Base-by-base conservation (phyloP, 257 asterid species). In the Solanum arcanum region DNA sequence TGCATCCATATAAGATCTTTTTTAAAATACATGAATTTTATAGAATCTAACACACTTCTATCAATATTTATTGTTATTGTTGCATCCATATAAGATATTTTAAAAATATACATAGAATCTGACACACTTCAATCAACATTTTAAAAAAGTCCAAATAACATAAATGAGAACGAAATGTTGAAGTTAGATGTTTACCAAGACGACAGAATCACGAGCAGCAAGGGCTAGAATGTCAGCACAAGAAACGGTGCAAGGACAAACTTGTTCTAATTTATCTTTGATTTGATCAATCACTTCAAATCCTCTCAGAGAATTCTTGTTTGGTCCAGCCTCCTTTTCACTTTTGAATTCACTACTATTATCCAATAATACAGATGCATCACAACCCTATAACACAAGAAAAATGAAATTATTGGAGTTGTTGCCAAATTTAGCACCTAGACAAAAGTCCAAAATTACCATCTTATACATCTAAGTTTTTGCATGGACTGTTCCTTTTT, bases 261-360 rank as follows among this genome's bases (percentile, higher is more conserved):
- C 39, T 68, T 68, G 39, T 68, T 68, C 75, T 68, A 68, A 27
- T 68, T 68, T 27, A 68, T 39, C 75, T 68, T 68, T 68, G 75
- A 68, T 14, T 68, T 68, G 12, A 68, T 68, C 75, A 27, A 68
- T 68, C 21, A 68, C 75, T 68, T 68, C 39, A 37, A 91, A 94
- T 88, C 98, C 98, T 56, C 96, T 92, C 4, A 94, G 9, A 6
- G 98, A 96, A 46, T 92, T 93, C 81, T 91, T 94, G 93, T 94
- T 96, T 9, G 98, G 98, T 42, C 90, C 90, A 2, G 98, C 89
- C 70, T 90, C 92, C 90, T 96, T 94, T 88, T 96, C 98, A 35
- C 96, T 74, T 73, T 21, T 20, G 29, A 35, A 74, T 6, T 60
- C 86, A 14, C 69, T 35, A 83, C 92, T 89, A 35, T 91, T 90